A percentile compares a stretch with the other conserved stretches of the same genome.
Conservation (phyloP, 371 early-diverging fungal species). For the Zopfochytrium polystomum region DNA sequence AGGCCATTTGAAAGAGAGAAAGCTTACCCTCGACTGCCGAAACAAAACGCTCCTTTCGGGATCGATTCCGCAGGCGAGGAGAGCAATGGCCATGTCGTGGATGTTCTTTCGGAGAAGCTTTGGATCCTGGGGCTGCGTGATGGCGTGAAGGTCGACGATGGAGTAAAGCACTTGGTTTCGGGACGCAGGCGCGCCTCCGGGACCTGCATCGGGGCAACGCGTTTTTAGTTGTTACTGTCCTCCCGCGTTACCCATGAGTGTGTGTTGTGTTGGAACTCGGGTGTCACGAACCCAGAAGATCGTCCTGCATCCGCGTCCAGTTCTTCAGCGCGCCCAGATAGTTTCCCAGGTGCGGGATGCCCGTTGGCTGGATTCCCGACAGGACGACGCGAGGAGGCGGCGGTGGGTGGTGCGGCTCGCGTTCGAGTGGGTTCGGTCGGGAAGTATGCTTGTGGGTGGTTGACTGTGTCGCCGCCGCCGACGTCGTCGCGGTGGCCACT, state of each 20-base stretch:
- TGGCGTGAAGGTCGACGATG: slow-evolving; percentile 88
- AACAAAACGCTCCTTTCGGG: slow-evolving; percentile 73
- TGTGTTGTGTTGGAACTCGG: no score
- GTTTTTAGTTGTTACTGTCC: no score
- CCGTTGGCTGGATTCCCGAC: slow-evolving; percentile 73
- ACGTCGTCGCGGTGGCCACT: neutral
- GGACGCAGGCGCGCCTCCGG: no score
- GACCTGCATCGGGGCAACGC: no score
- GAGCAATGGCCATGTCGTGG: slow-evolving; percentile 63
- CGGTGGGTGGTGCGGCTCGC: neutral
- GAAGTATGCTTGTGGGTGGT: neutral
- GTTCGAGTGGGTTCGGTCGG: neutral
- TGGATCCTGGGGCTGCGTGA: slow-evolving; percentile 81
- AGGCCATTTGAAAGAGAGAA: no score
- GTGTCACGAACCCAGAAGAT: no score
- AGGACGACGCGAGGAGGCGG: neutral
- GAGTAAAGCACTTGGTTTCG: slow-evolving; percentile 52
- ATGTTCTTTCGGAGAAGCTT: slow-evolving; percentile 58
- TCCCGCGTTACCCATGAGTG: no score
- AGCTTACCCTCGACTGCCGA: slow-evolving; percentile 68
- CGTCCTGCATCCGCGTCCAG: slow-evolving; percentile 84
- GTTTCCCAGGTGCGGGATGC: slow-evolving; percentile 90
- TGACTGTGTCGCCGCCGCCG: neutral
- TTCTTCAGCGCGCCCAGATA: slow-evolving; percentile 86
- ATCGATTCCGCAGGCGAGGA: slow-evolving; percentile 87